A percentile compares a stretch with the other conserved stretches of the same genome.
These are phyloP conservation scores for Sugiyamaella valdiviana DNA, from an alignment of 805 yeast species.

Conservation along the genomic window DNA sequence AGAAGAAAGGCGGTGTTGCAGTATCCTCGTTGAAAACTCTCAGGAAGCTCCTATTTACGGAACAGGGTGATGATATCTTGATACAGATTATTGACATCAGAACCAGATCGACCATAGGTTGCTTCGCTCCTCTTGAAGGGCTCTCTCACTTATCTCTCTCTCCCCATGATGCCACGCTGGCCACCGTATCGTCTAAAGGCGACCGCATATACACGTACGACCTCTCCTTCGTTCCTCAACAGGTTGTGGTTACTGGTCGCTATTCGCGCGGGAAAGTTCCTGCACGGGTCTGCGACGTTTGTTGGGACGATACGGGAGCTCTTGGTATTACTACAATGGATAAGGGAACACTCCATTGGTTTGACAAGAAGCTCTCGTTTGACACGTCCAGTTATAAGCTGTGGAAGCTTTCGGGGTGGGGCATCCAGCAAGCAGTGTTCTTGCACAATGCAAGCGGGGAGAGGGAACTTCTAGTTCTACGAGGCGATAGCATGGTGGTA, in stretches of 20 bases:
- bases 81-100: conserved; percentile 45
- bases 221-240: conserved; percentile 43
- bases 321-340: conserved; percentile 48
- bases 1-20: background rate
- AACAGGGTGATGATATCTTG: conserved; percentile 20
- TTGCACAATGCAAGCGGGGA: background rate
- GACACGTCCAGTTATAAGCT: conserved; percentile 14
- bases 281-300: conserved; percentile 43
- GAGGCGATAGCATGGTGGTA: background rate
- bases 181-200: conserved; percentile 52
- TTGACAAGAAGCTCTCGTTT: conserved; percentile 30
- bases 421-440: conserved; percentile 13
- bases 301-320: conserved; percentile 47
- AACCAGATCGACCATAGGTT: conserved; percentile 34
- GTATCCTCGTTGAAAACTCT: conserved; percentile 1
- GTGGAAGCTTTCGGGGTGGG: conserved; percentile 25
- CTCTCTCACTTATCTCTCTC: conserved; percentile 55
- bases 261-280: conserved; percentile 59
- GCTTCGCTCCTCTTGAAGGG: conserved; percentile 57
- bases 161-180: conserved; percentile 52
- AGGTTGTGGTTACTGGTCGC: conserved; percentile 50
- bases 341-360: conserved; percentile 61
- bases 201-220: conserved; percentile 64
- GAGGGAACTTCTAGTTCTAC: conserved; percentile 13
- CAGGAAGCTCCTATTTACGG: conserved; percentile 23